Evolutionary conservation across 2,329 filamentous ascomycete genomes (phyloP).

Genomic region (Graphilbum sp.): DNA sequence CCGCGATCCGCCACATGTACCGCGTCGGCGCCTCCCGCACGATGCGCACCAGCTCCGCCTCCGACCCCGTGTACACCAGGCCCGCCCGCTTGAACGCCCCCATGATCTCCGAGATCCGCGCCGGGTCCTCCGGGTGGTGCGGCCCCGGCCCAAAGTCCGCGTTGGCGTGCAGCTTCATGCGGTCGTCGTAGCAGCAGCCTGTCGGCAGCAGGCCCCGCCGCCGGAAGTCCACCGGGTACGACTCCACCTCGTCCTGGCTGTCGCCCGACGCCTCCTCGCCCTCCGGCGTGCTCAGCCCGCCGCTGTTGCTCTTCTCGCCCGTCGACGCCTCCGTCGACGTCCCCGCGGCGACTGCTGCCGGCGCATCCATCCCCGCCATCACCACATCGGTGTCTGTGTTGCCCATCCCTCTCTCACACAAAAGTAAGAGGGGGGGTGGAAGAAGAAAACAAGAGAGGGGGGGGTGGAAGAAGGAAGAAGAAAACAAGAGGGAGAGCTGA

Average conservation of each 20-base stretch:
- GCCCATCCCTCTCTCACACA: too few species aligned
- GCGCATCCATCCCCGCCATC: slow-evolving; percentile 10
- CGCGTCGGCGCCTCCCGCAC: slow-evolving; percentile 36
- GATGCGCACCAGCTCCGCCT: slow-evolving; percentile 34
- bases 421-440: too few species aligned
- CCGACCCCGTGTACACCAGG: slow-evolving; percentile 49
- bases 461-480: too few species aligned
- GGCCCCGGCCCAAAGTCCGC: slow-evolving; percentile 56
- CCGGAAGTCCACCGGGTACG: slow-evolving; percentile 16
- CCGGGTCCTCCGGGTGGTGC: slow-evolving; percentile 86
- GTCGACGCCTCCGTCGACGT: background rate
- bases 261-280: slow-evolving; percentile 3
- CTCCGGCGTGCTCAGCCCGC: background rate
- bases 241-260: slow-evolving; percentile 15
- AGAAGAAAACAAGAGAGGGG: too few species aligned
- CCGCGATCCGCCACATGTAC: slow-evolving; percentile 62
- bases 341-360: background rate
- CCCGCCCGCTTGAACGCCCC: slow-evolving; percentile 71
- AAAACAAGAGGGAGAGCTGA: too few species aligned
- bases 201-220: slow-evolving; percentile 44
- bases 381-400: slow-evolving; percentile 9
- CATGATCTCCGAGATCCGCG: slow-evolving; percentile 86
- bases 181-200: slow-evolving; percentile 75
- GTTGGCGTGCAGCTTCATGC: slow-evolving; percentile 93
- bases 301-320: background rate